phyloP scores from a whole-genome alignment of 176 grass and related monocot species.

The Alloteropsis semialata region DNA sequence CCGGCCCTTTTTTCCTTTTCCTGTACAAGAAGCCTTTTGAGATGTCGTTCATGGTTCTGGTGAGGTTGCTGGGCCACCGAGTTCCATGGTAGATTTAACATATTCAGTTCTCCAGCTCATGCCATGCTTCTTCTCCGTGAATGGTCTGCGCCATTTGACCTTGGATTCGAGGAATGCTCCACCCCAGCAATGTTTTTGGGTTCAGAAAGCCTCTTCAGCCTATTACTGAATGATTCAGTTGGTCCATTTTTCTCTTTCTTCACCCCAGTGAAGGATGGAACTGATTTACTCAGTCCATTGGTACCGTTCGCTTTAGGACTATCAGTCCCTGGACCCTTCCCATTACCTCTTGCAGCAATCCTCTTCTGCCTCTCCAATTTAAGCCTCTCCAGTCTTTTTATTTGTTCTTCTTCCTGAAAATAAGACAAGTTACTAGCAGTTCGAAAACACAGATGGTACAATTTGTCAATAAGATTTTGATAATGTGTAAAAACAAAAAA shows the following conservation, averaged over 20 bases:
- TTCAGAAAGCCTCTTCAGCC: slow-evolving; percentile 57
- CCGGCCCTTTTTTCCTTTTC: neutral
- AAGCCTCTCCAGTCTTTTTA: slow-evolving; percentile 81
- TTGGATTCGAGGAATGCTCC: slow-evolving; percentile 25
- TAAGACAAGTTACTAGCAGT: neutral
- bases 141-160: slow-evolving; percentile 26
- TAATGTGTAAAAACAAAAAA: neutral
- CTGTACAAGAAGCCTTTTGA: slow-evolving; percentile 20
- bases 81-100: slow-evolving; percentile 34
- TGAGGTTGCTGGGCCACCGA: slow-evolving; percentile 39
- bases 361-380: slow-evolving; percentile 94
- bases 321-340: slow-evolving; percentile 37
- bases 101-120: slow-evolving; percentile 26
- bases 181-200: slow-evolving; percentile 48
- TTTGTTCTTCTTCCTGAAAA: slow-evolving; percentile 84
- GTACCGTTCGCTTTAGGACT: slow-evolving; percentile 27
- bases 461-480: neutral
- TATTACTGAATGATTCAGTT: slow-evolving; percentile 32
- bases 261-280: slow-evolving; percentile 52
- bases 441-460: neutral
- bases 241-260: slow-evolving; percentile 67
- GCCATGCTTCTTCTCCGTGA: slow-evolving; percentile 39
- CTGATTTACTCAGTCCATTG: slow-evolving; percentile 69
- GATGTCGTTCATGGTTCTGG: neutral
- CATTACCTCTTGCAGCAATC: slow-evolving; percentile 62